phyloP scores from a whole-genome alignment of 2,329 filamentous ascomycete genomes.

The Ilyonectria sp. region DNA sequence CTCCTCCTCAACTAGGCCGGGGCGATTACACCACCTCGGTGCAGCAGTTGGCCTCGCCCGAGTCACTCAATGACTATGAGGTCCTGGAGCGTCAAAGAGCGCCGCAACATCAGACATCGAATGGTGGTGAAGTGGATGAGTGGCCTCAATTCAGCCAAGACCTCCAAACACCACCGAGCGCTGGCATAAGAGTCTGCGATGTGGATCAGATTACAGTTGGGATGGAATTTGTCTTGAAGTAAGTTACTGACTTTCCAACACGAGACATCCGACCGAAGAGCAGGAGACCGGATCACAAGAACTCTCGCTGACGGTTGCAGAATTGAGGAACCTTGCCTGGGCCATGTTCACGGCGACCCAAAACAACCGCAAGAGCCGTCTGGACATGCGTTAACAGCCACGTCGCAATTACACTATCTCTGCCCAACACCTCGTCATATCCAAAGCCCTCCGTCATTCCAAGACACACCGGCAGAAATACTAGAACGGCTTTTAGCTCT shows the following conservation, averaged over 20 bases:
- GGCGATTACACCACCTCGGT: not conserved
- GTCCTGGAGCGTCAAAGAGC: not conserved
- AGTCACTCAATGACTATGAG: not conserved
- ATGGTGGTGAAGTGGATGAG: not conserved
- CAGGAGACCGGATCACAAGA: not conserved
- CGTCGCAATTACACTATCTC: constrained; percentile 20
- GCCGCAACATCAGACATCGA: not conserved
- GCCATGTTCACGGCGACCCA: constrained; percentile 29
- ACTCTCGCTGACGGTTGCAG: constrained; percentile 6
- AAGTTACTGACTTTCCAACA: not conserved
- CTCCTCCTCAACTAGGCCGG: not conserved
- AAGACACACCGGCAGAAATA: not conserved
- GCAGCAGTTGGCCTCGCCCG: not conserved
- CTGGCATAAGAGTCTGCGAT: not conserved
- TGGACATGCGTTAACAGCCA: constrained; percentile 27
- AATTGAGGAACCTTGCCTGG: constrained; percentile 33
- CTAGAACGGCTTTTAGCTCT: not conserved
- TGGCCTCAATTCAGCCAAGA: not conserved
- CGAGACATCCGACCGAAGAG: not conserved
- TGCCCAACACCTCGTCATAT: not conserved
- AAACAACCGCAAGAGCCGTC: constrained; percentile 26
- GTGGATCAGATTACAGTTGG: constrained; percentile 35
- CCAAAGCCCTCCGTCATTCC: not conserved
- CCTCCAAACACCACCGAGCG: not conserved
- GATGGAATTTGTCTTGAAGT: constrained; percentile 55